Evolutionary conservation across 352 stramenopile genomes (phyloP), one percentile per base, ranked within the genome.

Genomic region (Phytophthora foliorum): DNA sequence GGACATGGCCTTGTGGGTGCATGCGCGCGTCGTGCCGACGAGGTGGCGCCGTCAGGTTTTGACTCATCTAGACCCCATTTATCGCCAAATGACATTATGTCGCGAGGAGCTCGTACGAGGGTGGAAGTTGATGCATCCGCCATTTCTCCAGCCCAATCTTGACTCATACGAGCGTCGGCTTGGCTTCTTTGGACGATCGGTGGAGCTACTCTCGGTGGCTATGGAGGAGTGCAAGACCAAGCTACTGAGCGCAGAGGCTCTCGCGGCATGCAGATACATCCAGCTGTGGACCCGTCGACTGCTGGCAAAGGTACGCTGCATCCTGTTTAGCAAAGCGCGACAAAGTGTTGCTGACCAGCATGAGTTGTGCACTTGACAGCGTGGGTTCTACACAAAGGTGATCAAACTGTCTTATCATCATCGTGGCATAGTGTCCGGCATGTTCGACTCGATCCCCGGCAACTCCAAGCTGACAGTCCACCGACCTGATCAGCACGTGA

Each of bases 361-460:
- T 52, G 16, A 49, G 19, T 24, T 29, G 22, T 54, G 31, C 38
- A 58, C 11, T 21, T 27, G 19, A 52, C 17, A 81, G 57, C 75
- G 80, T 31, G 76, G 78, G 11, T 91, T 91, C 54, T 91, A 91
- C 46, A 88, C 78, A 21, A 86, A 83, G 38, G 64, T 68, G 27
- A 55, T 89, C 24, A 66, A 69, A 21, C 61, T 84, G 17, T 67
- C 69, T 9, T 80, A 75, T 21, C 80, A 80, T 41, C 74, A 86
- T 32, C 78, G 82, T 34, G 78, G 82, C 0, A 62, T 91, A 4
- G 77, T 91, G 31, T 78, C 78, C 2, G 80, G 80, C 7, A 77
- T 91, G 65, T 91, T 91, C 36, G 82, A 91, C 58, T 84, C 82
- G n/a, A 89, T 88, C 16, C 42, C 58, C 0, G 80, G 70, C 0